These are phyloP conservation scores for Solanum neorickii DNA, from an alignment of 257 asterid genomes.

Conservation along the genomic window DNA sequence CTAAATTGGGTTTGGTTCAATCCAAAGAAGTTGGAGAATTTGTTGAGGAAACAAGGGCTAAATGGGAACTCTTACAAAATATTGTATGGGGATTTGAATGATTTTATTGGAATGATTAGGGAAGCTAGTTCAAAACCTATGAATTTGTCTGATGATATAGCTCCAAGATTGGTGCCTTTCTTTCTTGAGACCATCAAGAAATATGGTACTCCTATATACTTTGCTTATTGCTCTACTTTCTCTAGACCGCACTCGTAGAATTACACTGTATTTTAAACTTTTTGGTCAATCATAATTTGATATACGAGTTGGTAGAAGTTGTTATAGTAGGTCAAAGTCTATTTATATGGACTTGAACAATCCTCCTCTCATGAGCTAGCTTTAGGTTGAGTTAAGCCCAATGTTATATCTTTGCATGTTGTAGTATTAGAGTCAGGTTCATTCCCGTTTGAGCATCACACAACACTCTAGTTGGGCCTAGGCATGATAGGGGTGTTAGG, in stretches of 20 bases:
- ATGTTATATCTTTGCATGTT: background rate
- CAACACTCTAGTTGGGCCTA: background rate
- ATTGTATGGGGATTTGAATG: conserved; percentile 9
- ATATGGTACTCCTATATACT: background rate
- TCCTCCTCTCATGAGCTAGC: background rate
- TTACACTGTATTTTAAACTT: background rate
- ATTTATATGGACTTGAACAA: too few species aligned
- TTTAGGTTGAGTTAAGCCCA: background rate
- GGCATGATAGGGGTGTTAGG: background rate
- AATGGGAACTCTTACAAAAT: conserved; percentile 24
- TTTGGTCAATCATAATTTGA: background rate
- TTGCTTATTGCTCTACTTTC: background rate
- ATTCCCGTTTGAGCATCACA: background rate
- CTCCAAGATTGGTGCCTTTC: conserved; percentile 2
- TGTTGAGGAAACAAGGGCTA: conserved; percentile 14
- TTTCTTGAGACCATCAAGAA: background rate
- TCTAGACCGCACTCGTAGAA: too few species aligned
- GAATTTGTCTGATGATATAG: conserved; percentile 1
- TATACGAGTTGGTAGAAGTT: background rate
- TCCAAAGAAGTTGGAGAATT: conserved; percentile 9
- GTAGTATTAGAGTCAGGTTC: background rate
- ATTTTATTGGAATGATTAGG: background rate
- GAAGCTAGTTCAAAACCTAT: conserved; percentile 2
- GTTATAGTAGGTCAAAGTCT: background rate
- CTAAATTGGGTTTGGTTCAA: conserved; percentile 10